Percentiles rank a stretch among this genome's conserved stretches.
These are phyloP conservation scores for Hemileccinum rubropunctum DNA, from an alignment of 768 basidiomycete species.

Conservation along the genomic window DNA sequence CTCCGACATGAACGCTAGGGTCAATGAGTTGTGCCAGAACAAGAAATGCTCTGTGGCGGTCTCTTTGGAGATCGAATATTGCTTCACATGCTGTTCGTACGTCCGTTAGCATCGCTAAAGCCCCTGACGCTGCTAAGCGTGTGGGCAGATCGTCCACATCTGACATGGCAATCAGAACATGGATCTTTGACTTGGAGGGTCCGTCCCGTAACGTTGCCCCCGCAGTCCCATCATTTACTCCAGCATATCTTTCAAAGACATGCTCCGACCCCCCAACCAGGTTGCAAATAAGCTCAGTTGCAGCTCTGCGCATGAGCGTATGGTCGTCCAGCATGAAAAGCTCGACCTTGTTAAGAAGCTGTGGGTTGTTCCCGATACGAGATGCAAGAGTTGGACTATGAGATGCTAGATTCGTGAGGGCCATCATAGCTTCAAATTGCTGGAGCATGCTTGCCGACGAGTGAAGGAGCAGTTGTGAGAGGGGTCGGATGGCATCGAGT, in stretches of 20 bases:
- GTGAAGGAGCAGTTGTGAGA: conserved; percentile 71
- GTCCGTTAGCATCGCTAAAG: conserved; percentile 76
- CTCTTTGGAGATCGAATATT: conserved; percentile 62
- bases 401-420: conserved; percentile 91
- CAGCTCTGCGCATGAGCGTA: conserved; percentile 76
- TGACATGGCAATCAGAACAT: conserved; percentile 79
- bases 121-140: conserved; percentile 86
- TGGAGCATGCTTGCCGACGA: conserved; percentile 71
- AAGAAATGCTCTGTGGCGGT: conserved; percentile 59
- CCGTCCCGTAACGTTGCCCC: conserved; percentile 43
- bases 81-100: conserved; percentile 57
- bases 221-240: conserved; percentile 27
- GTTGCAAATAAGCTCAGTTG: conserved; percentile 91
- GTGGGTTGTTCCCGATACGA: conserved; percentile 61
- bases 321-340: conserved; percentile 81
- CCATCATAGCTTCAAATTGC: conserved; percentile 93
- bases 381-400: conserved; percentile 62
- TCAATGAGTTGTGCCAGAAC: conserved; percentile 69
- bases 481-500: conserved; percentile 80
- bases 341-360: conserved; percentile 65
- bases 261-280: conserved; percentile 74
- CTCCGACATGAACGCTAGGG: conserved; percentile 40
- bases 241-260: conserved; percentile 72
- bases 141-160: conserved; percentile 86
- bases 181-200: conserved; percentile 58